Conservation (phyloP, 371 early-diverging fungal genomes). For the Lichtheimia hyalospora region DNA sequence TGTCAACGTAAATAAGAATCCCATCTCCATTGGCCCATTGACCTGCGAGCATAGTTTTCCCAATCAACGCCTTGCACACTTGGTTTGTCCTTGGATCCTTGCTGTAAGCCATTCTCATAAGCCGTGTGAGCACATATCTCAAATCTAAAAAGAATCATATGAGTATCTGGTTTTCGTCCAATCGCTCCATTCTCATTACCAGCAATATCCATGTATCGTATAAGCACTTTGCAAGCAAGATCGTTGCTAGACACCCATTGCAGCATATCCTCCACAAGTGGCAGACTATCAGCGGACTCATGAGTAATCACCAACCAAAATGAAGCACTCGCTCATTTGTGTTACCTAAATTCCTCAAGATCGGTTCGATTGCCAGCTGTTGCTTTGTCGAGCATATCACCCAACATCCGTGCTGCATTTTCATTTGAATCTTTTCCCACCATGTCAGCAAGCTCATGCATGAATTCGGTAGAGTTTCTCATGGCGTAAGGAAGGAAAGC, state of each 20-base stretch:
- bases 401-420: not conserved
- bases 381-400: not conserved
- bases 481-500: not conserved
- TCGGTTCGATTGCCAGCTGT: not conserved
- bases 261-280: not conserved
- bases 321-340: too few species aligned
- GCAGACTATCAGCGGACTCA: not conserved
- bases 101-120: constrained; percentile 3
- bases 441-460: not conserved
- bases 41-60: constrained; percentile 9
- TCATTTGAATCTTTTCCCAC: not conserved
- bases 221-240: constrained; percentile 6
- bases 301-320: not conserved
- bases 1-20: constrained; percentile 6
- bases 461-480: not conserved
- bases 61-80: constrained; percentile 18
- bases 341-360: not conserved
- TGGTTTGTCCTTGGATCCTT: constrained; percentile 12
- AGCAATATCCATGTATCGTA: constrained; percentile 5
- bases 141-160: not conserved
- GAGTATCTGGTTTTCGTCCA: not conserved
- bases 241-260: not conserved
- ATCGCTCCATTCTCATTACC: not conserved
- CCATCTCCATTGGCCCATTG: constrained; percentile 13
- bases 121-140: not conserved